Evolutionary conservation across 768 basidiomycete genomes (phyloP).

Genomic region (Podaxis sp.): DNA sequence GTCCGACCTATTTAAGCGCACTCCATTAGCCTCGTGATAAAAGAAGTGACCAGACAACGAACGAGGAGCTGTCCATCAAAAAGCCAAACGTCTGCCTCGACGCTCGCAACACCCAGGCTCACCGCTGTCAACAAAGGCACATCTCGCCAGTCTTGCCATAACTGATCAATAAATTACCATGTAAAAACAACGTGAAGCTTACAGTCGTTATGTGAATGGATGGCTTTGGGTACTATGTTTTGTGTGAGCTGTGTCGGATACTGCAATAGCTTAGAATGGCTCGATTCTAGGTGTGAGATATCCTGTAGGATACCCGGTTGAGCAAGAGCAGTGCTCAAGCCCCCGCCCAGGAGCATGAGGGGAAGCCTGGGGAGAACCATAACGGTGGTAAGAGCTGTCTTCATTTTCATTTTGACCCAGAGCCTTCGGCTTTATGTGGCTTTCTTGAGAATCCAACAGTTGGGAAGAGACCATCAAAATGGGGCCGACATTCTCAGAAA

Average conservation of each 20-base stretch:
- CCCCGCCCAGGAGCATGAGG: not conserved
- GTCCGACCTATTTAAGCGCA: conserved; percentile 36
- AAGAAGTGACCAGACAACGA: conserved; percentile 14
- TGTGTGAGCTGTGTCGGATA: conserved; percentile 51
- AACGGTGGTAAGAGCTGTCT: not conserved
- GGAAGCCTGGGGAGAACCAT: not conserved
- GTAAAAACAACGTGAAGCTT: conserved; percentile 11
- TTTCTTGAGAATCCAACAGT: not conserved
- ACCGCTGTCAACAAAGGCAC: conserved; percentile 47
- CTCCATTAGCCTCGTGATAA: not conserved
- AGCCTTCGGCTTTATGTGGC: not conserved
- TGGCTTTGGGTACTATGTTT: conserved; percentile 41
- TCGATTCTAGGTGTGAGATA: conserved; percentile 22
- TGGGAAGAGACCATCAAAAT: not conserved
- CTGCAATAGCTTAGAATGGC: conserved; percentile 36
- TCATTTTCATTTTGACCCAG: not conserved
- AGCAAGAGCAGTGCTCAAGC: not conserved
- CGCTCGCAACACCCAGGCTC: conserved; percentile 47
- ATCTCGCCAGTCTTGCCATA: conserved; percentile 45
- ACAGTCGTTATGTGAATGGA: conserved; percentile 61
- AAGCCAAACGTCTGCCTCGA: conserved; percentile 54
- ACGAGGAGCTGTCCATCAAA: conserved; percentile 43
- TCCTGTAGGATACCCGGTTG: conserved; percentile 12
- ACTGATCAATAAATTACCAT: not conserved
- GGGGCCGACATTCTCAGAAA: not conserved